These are phyloP conservation scores for Amphichorda felina DNA, from an alignment of 2,329 filamentous ascomycete genomes.

Conservation along the genomic window DNA sequence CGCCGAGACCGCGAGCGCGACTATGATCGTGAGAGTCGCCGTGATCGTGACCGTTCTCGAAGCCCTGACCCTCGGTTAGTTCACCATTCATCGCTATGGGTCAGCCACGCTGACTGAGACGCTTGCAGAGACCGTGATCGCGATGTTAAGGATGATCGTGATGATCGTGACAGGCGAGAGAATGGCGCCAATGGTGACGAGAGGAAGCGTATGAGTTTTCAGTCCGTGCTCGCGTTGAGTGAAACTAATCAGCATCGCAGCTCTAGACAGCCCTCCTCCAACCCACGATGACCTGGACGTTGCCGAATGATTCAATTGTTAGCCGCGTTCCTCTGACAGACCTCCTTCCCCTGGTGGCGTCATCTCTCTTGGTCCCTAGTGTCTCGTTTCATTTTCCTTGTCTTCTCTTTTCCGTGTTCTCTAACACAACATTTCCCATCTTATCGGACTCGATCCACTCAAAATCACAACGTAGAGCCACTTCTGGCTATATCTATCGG, in stretches of 20 bases:
- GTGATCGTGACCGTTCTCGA: constrained; percentile 65
- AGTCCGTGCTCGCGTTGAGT: constrained; percentile 10
- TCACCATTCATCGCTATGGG: background rate
- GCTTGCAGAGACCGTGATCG: constrained; percentile 27
- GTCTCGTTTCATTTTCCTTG: no score
- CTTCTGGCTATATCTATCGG: no score
- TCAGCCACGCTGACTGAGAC: constrained; percentile 3
- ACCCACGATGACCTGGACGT: constrained; percentile 93
- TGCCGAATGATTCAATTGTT: constrained; percentile 48
- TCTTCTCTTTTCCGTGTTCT: no score
- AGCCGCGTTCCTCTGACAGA: no score
- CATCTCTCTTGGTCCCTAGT: no score
- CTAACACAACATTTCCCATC: no score
- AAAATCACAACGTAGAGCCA: no score
- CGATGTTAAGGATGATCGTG: constrained; percentile 25
- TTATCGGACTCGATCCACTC: no score
- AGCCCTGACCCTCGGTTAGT: constrained; percentile 51
- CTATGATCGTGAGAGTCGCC: constrained; percentile 63
- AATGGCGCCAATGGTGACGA: constrained; percentile 77
- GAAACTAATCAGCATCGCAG: constrained; percentile 19
- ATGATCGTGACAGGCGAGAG: constrained; percentile 64
- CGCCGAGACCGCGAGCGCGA: constrained; percentile 68
- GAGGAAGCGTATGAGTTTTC: constrained; percentile 59
- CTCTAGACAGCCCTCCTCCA: constrained; percentile 67
- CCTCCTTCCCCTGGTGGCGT: no score